Base-by-base conservation (phyloP, 371 early-diverging fungal genomes). In the Mucor irregularis region DNA sequence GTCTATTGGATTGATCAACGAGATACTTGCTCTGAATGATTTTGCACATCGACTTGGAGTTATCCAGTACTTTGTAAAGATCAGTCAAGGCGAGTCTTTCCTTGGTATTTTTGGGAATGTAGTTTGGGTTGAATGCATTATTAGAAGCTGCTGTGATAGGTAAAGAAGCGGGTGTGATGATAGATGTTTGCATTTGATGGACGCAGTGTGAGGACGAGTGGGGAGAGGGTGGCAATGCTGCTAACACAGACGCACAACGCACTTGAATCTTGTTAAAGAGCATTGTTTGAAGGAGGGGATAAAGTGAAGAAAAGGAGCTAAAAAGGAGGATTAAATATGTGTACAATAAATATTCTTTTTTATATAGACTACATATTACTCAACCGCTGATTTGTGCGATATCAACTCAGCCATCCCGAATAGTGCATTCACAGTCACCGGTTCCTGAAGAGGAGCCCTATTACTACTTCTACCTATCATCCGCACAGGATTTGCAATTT, bases 61-160 rank as follows among this genome's bases (percentile, higher is more conserved):
- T 58, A 40, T 76, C 64, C 11, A 76, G 47, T 10, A 76, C 69
- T 30, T 62, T 54, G 16, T 64, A 58, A 28, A 76, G 56, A 34
- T 69, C 70, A 17, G 53, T 48, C 33, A 72, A 25, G 13, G 68
- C 58, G 1, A 76, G 54, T 11, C 73, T 49, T 25, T 66, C 70
- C 30, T 72, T 67, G 9, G 70, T 62, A 21, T 61, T 56, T 33
- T 65, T 60, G 5, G 76, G 76, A 34, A 76, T 71, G 53, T 65
- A 64, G 30, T 64, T 62, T 8, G 76, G 71, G 47, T 76, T 65
- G 37, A 76, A 76, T 5, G 70, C 70, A 56, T 76, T 76, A 38
- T 76, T 76, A 3, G 76, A 76, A 30, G 60, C 57, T 21, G 73
- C 60, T 33, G 76, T 76, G 19, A 72, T 34, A n/a, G 76, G 73